Base-by-base conservation (phyloP, 129 eudicot species). In the Chrysanthemum makinoi region DNA sequence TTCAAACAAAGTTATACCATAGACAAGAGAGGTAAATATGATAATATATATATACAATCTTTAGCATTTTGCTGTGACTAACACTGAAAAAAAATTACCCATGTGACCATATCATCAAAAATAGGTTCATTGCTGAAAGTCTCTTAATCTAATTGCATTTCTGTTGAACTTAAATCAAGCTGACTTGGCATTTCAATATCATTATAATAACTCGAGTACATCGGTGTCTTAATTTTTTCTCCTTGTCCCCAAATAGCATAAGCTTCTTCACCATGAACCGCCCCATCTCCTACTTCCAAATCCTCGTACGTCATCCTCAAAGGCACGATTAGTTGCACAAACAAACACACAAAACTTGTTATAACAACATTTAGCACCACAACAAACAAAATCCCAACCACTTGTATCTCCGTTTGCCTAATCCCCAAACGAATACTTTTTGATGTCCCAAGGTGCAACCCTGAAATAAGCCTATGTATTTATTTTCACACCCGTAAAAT, bases 171-270 rank as follows among this genome's bases (percentile, higher is more conserved):
- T 51, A 17, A 13, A 4, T 14, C 58, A 6, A 15, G 9, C 15
- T 26, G n/a, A 3, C 77, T 77, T 12, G 77, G 61, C 18, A 60
- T 16, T 54, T 77, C 81, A 22, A 77, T 70, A 70, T 77, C 81
- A 26, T 70, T 77, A 63, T 77, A 77, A 70, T 77, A 77, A 63
- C 81, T 77, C 10, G 87, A 79, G 52, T 74, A 79, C 63, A 74
- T 72, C 0, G 83, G 78, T 54, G 79, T 83, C 77, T 83, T 89
- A n/a, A 79, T 77, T 81, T 77, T 17, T n/a, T 86, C 85, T 1
- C 96, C 95, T 74, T 88, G 83, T 7, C 91, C 96, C 87, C 86
- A 83, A 10, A 88, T 83, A 52, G 96, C 88, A 72, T 88, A 88
- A 17, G 91, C 96, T 63, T 83, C 91, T 65, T 88, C 96, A 10